A percentile compares a stretch with the other conserved stretches of the same genome.
phyloP scores from a whole-genome alignment of 2,329 filamentous ascomycete genomes.

The Fusarium sp. region DNA sequence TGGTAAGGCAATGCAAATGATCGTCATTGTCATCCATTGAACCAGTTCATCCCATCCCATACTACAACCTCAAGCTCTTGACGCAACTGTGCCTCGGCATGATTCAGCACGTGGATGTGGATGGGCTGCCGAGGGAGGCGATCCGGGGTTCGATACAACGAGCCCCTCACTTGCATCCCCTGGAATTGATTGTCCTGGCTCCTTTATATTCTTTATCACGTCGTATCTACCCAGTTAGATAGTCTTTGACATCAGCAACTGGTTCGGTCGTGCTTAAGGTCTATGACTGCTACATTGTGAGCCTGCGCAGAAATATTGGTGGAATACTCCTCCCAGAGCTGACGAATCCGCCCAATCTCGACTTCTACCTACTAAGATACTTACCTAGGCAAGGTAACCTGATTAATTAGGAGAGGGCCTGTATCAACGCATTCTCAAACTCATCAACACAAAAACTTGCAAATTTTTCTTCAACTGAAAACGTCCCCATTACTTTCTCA shows the following conservation, averaged over 20 bases:
- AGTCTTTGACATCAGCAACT: background rate
- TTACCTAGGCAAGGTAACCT: background rate
- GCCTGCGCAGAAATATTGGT: conserved; percentile 2
- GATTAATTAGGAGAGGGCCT: conserved; percentile 20
- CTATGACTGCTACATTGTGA: conserved; percentile 6
- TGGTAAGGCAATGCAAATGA: background rate
- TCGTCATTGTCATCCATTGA: background rate
- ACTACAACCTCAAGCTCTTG: background rate
- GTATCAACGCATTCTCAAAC: background rate
- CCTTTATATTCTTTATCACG: background rate
- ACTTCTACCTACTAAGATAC: background rate
- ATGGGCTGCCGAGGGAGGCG: conserved; percentile 23
- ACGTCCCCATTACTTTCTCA: background rate
- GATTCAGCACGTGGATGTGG: conserved; percentile 24
- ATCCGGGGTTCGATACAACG: conserved; percentile 14
- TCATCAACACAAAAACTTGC: background rate
- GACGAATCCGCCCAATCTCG: background rate
- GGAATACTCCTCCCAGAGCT: background rate
- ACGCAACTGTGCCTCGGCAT: conserved; percentile 28
- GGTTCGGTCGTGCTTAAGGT: background rate
- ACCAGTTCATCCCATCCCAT: background rate
- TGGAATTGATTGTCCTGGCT: background rate
- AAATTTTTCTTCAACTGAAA: background rate
- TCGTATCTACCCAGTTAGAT: background rate
- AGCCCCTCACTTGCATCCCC: conserved; percentile 20